Evolutionary conservation across 306 rosid genomes (phyloP).

Genomic region (Herpetospermum pedunculosum): DNA sequence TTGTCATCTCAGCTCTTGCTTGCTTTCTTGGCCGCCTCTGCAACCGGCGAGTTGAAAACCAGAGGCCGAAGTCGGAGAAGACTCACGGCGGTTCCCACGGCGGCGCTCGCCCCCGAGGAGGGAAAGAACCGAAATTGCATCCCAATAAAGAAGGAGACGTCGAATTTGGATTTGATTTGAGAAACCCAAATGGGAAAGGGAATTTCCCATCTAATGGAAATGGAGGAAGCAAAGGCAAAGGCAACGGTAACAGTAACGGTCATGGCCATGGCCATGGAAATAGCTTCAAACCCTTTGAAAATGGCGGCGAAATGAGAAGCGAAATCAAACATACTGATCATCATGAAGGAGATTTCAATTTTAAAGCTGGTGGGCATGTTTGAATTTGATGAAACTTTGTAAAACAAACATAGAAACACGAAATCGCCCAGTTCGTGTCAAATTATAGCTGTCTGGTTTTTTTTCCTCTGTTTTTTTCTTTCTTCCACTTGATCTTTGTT

Average conservation of each 20-base stretch:
- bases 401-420: neutral
- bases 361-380: conserved; percentile 8
- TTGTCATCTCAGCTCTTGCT: conserved; percentile 55
- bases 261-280: neutral
- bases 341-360: conserved; percentile 20
- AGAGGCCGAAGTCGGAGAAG: conserved; percentile 26
- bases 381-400: neutral
- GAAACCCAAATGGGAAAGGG: conserved; percentile 20
- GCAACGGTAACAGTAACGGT: neutral
- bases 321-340: conserved; percentile 22
- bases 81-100: conserved; percentile 10
- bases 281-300: conserved; percentile 14
- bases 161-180: conserved; percentile 47
- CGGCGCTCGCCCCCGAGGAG: conserved; percentile 19
- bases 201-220: conserved; percentile 13
- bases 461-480: neutral
- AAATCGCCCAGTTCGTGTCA: neutral
- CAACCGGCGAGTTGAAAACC: conserved; percentile 25
- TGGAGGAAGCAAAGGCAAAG: conserved; percentile 19
- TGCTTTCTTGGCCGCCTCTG: conserved; percentile 76
- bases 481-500: neutral
- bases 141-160: conserved; percentile 17
- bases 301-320: conserved; percentile 23
- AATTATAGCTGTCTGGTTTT: neutral
- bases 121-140: neutral